phyloP scores from a whole-genome alignment of 768 basidiomycete genomes.

The Russula vinacea region DNA sequence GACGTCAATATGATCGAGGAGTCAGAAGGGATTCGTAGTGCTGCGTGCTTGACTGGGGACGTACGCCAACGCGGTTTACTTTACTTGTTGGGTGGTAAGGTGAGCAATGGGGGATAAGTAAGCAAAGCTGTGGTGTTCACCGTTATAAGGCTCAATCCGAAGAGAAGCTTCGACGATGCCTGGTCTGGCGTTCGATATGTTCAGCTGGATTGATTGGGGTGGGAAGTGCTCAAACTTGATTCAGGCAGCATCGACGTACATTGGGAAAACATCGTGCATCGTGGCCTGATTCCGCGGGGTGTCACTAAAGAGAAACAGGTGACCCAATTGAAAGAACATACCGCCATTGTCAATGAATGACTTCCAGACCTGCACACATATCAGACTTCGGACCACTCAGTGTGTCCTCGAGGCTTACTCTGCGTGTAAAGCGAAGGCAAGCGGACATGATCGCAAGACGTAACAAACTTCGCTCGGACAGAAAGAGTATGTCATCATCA shows the following conservation, averaged over 20 bases:
- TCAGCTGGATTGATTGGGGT: constrained; percentile 50
- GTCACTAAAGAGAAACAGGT: background rate
- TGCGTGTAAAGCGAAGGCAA: constrained; percentile 66
- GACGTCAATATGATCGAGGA: no score
- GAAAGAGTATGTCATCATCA: constrained; percentile 16
- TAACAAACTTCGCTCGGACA: background rate
- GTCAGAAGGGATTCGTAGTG: background rate
- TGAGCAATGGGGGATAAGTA: background rate
- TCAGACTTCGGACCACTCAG: background rate
- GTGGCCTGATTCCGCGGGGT: constrained; percentile 60
- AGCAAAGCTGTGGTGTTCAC: constrained; percentile 42
- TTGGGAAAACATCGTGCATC: constrained; percentile 79
- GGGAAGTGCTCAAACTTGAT: constrained; percentile 3
- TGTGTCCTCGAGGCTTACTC: constrained; percentile 40
- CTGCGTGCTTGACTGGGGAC: constrained; percentile 34
- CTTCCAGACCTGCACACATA: constrained; percentile 63
- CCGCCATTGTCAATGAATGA: constrained; percentile 76
- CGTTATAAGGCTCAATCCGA: constrained; percentile 69
- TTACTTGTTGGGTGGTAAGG: constrained; percentile 6
- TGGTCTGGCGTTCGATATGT: constrained; percentile 62
- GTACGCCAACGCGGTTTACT: constrained; percentile 83
- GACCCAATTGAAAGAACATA: constrained; percentile 32
- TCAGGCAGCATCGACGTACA: constrained; percentile 40
- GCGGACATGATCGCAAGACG: constrained; percentile 49
- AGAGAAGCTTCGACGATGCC: constrained; percentile 68